Conservation (phyloP, 2,329 filamentous ascomycete genomes). For the Botrytis paeoniae region DNA sequence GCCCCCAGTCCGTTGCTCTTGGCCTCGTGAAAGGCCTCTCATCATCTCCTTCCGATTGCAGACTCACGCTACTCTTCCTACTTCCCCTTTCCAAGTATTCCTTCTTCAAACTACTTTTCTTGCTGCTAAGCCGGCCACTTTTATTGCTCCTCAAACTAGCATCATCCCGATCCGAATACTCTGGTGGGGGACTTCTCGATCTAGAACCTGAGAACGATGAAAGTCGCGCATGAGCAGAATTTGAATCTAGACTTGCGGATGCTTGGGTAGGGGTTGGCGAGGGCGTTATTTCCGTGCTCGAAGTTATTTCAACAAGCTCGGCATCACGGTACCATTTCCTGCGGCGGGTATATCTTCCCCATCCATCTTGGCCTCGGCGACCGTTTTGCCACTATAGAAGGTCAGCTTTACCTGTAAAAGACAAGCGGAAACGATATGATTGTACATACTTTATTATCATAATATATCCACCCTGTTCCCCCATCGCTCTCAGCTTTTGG, state of each 20-base stretch:
- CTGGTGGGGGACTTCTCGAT: constrained; percentile 21
- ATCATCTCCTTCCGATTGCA: constrained; percentile 40
- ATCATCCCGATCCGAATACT: constrained; percentile 25
- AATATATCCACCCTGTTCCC: constrained; percentile 89
- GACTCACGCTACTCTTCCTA: constrained; percentile 25
- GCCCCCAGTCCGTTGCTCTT: constrained; percentile 67
- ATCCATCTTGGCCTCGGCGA: constrained; percentile 79
- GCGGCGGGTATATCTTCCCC: constrained; percentile 89
- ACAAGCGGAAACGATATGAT: not conserved
- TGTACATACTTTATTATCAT: constrained; percentile 81
- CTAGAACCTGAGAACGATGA: constrained; percentile 14
- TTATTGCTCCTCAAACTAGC: constrained; percentile 25
- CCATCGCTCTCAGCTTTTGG: constrained; percentile 40
- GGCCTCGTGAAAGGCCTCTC: constrained; percentile 49
- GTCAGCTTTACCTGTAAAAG: constrained; percentile 21
- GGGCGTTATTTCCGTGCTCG: constrained; percentile 44
- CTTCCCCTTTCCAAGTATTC: constrained; percentile 26
- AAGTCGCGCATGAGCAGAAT: constrained; percentile 5
- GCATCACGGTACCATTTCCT: constrained; percentile 97
- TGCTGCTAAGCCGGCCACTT: constrained; percentile 23
- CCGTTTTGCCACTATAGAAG: constrained; percentile 77
- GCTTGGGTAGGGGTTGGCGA: constrained; percentile 41
- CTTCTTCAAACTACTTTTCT: constrained; percentile 27
- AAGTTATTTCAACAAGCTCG: constrained; percentile 76
- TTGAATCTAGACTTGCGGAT: constrained; percentile 15